Conservation (phyloP, 805 yeast genomes). For the Starmerella kuoi region DNA sequence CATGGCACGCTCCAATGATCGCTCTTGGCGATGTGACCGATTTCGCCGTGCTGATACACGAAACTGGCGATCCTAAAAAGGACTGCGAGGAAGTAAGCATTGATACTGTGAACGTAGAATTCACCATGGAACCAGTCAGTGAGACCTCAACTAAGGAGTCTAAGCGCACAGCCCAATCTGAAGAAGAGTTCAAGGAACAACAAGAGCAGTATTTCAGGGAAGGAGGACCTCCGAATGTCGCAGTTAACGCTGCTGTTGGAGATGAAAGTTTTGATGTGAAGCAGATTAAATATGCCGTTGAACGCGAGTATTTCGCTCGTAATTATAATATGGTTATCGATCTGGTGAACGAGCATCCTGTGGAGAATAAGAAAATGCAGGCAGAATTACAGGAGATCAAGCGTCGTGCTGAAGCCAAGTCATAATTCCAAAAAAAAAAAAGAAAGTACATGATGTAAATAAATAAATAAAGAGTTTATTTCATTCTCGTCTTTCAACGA, state of each 20-base stretch:
- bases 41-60: constrained; percentile 81
- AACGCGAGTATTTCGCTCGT: constrained; percentile 46
- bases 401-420: constrained; percentile 36
- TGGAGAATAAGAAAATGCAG: constrained; percentile 33
- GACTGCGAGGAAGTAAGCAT: constrained; percentile 74
- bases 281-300: constrained; percentile 46
- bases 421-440: too few species aligned
- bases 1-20: constrained; percentile 98
- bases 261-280: constrained; percentile 25
- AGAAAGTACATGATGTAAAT: too few species aligned
- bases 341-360: constrained; percentile 29
- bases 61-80: constrained; percentile 64
- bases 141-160: constrained; percentile 18
- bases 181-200: constrained; percentile 49
- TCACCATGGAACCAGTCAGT: constrained; percentile 1
- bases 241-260: constrained; percentile 1
- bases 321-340: constrained; percentile 42
- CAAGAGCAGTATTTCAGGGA: constrained; percentile 36
- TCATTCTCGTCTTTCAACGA: too few species aligned
- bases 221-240: constrained; percentile 40
- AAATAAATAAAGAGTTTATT: too few species aligned
- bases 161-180: constrained; percentile 48
- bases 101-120: constrained; percentile 33
- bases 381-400: constrained; percentile 31
- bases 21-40: constrained; percentile 58